Evolutionary conservation across 306 rosid species (phyloP).

Genomic region (Comarum palustre): DNA sequence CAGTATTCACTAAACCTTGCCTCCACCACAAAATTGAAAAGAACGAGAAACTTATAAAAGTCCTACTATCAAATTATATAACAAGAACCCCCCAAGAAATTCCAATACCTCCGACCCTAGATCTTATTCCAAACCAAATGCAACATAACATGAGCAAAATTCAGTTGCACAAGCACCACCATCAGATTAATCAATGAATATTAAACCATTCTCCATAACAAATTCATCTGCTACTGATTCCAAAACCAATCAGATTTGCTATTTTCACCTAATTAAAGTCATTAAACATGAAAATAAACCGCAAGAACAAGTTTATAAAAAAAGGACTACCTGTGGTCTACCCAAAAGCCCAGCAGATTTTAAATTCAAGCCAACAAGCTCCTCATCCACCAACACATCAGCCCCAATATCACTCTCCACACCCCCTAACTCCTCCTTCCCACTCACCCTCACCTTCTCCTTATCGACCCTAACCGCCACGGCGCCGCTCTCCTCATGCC

Average conservation of each 20-base stretch:
- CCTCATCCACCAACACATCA: slow-evolving; percentile 61
- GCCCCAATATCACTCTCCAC: slow-evolving; percentile 44
- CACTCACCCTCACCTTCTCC: slow-evolving; percentile 42
- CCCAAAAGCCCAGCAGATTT: slow-evolving; percentile 64
- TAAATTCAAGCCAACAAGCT: slow-evolving; percentile 54
- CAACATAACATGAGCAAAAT: neutral
- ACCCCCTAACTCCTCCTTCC: slow-evolving; percentile 56
- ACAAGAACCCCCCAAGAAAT: too few species aligned
- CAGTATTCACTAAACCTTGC: neutral
- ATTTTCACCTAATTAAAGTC: neutral
- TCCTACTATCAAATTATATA: neutral
- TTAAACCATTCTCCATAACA: neutral
- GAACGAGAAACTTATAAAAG: too few species aligned
- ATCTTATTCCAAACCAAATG: neutral
- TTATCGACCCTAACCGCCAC: slow-evolving; percentile 38
- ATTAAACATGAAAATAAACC: neutral
- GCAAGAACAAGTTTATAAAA: neutral
- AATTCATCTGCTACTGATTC: too few species aligned
- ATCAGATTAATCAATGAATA: too few species aligned
- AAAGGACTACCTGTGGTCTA: slow-evolving; percentile 67
- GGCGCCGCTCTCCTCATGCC: slow-evolving; percentile 49
- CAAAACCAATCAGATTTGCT: neutral
- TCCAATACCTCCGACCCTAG: too few species aligned
- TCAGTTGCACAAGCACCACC: neutral
- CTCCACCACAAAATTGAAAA: neutral